Base-by-base conservation (phyloP, 2,329 filamentous ascomycete genomes). In the Trichoderma cornu-damae region DNA sequence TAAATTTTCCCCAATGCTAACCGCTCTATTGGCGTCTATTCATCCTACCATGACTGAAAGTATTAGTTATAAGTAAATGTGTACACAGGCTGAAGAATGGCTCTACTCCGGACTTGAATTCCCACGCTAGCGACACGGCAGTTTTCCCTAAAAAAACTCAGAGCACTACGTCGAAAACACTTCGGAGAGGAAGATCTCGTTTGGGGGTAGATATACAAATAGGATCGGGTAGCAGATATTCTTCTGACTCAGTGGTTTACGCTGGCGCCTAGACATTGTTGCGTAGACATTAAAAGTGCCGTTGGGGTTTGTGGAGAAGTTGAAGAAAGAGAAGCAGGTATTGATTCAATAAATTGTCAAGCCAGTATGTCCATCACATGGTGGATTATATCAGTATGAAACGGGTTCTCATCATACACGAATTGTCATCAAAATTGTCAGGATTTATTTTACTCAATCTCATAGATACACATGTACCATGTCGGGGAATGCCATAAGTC, bases 101-200 rank as follows among this genome's bases (percentile, higher is more conserved):
- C 70, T 88, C 2, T 88, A 87, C 70, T 88, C 2, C 78, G 85
- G 5, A 88, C 85, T 0, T 87, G 65, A 83, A 88, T 69, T 86
- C 88, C 68, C 73, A 72, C 2, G 77, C 83, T 4, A 85, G 86
- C n/a, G 85, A 89, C 60, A 86, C 83, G 2, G 85, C 80, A 7
- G 83, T 83, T 0, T 88, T 88, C 68, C 85, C 85, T 0, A 84
- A 86, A 84, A 86, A 61, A 88, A 88, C 67, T 76, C 76, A 60
- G 70, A 77, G 77, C 86, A 88, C 64, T 88, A 88, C 63, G 84
- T 89, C 57, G 84, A 88, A 63, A 89, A 88, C 67, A 84, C 79
- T 0, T 85, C 82, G 0, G 73, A 82, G 1, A 81, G 0, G 82
- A 87, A 60, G 82, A 85, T 49, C 73, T 89, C 3, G 76, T 85